Conservation (phyloP, 1,284 basidiomycete species). For the Acaromyces ingoldii region DNA sequence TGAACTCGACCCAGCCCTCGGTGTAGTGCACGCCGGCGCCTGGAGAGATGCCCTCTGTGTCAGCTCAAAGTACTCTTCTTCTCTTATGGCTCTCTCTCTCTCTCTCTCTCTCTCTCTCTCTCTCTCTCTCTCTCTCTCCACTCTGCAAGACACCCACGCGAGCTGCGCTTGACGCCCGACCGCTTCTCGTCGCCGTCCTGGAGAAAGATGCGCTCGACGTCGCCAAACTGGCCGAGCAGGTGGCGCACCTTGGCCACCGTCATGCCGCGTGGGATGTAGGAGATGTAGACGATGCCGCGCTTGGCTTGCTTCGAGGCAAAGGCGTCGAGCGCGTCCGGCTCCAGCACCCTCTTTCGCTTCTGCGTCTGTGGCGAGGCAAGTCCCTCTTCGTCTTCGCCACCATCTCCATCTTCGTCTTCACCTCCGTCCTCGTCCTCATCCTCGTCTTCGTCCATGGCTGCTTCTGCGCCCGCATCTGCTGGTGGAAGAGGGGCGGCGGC, state of each 20-base stretch:
- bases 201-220: slow-evolving; percentile 45
- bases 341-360: slow-evolving; percentile 5
- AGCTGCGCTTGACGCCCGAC: too few species aligned
- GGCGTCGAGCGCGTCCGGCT: slow-evolving; percentile 29
- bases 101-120: slow-evolving; percentile 14
- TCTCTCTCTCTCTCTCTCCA: slow-evolving; percentile 13
- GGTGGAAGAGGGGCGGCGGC: background rate
- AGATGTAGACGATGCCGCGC: slow-evolving; percentile 83
- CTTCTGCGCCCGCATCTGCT: background rate
- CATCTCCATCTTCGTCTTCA: slow-evolving; percentile 26
- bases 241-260: slow-evolving; percentile 92
- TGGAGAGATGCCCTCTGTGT: background rate
- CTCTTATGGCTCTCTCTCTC: slow-evolving; percentile 57
- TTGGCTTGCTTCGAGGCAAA: slow-evolving; percentile 44
- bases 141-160: too few species aligned
- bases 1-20: slow-evolving; percentile 98
- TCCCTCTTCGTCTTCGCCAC: slow-evolving; percentile 13
- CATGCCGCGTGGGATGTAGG: slow-evolving; percentile 97
- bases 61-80: slow-evolving; percentile 12
- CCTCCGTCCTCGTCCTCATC: slow-evolving; percentile 1
- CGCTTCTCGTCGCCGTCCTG: slow-evolving; percentile 31
- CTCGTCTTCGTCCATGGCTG: slow-evolving; percentile 1
- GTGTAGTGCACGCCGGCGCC: slow-evolving; percentile 83
- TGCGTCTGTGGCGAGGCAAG: background rate
- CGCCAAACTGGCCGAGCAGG: slow-evolving; percentile 50